These are phyloP conservation scores for Fusarium xyrophilum DNA, from an alignment of 2,329 filamentous ascomycete genomes.

Conservation along the genomic window DNA sequence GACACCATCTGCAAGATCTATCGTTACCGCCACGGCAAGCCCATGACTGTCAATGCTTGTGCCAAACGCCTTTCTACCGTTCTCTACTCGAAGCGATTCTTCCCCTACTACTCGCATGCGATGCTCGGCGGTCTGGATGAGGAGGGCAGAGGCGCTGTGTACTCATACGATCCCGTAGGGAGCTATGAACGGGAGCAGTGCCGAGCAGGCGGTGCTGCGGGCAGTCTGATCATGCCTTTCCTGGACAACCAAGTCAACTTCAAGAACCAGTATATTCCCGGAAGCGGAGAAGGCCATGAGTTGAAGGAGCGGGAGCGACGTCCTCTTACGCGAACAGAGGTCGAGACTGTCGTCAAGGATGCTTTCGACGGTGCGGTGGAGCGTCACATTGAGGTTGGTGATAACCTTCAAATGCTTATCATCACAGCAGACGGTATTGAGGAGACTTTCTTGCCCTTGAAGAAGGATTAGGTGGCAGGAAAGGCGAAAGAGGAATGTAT, in stretches of 20 bases:
- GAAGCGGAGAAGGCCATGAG: constrained; percentile 82
- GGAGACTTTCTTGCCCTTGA: constrained; percentile 83
- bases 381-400: constrained; percentile 98
- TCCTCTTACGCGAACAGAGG: constrained; percentile 74
- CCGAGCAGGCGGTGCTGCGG: constrained; percentile 88
- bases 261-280: constrained; percentile 97
- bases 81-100: constrained; percentile 97
- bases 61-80: constrained; percentile 95
- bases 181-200: constrained; percentile 98
- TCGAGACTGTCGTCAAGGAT: constrained; percentile 91
- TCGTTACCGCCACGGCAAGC: constrained; percentile 96
- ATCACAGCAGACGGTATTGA: constrained; percentile 88
- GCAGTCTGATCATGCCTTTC: constrained; percentile 98
- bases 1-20: constrained; percentile 99
- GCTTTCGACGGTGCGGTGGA: constrained; percentile 98
- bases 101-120: constrained; percentile 96
- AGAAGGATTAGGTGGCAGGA: constrained; percentile 74
- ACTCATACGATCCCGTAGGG: constrained; percentile 97
- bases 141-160: constrained; percentile 90
- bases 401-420: constrained; percentile 93
- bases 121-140: constrained; percentile 95
- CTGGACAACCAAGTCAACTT: constrained; percentile 99
- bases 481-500: constrained; percentile 42
- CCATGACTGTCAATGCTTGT: constrained; percentile 92
- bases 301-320: constrained; percentile 74